Evolutionary conservation across 176 grass and related monocot genomes (phyloP).

Genomic region (Pontederia paniculata): DNA sequence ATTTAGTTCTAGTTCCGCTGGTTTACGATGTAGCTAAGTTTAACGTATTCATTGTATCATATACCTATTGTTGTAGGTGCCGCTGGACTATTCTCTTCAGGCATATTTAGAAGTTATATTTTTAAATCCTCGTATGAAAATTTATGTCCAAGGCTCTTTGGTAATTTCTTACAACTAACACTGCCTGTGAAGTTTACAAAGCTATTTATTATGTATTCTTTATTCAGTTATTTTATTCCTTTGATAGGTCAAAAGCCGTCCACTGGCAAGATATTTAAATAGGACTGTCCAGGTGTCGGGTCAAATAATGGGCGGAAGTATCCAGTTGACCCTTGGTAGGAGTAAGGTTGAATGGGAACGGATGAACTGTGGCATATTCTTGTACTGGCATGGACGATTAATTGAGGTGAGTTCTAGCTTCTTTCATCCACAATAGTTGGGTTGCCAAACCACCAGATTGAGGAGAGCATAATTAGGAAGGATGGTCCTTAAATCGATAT

Average conservation of each 20-base stretch:
- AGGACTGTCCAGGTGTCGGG: constrained; percentile 52
- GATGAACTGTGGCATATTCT: constrained; percentile 70
- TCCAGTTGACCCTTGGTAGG: constrained; percentile 57
- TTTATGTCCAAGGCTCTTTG: constrained; percentile 57
- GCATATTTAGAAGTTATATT: constrained; percentile 82
- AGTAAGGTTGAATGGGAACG: constrained; percentile 74
- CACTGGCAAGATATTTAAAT: constrained; percentile 64
- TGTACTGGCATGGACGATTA: constrained; percentile 83
- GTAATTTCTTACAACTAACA: constrained; percentile 30
- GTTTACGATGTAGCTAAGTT: no score
- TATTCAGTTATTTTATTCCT: constrained; percentile 12
- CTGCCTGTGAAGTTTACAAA: not conserved
- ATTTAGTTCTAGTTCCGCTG: no score
- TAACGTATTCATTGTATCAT: no score
- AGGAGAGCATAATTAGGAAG: no score
- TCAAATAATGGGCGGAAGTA: constrained; percentile 48
- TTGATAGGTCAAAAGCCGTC: constrained; percentile 56
- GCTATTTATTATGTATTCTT: constrained; percentile 1
- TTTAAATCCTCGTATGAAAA: constrained; percentile 76
- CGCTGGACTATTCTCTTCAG: constrained; percentile 77
- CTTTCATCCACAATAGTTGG: no score
- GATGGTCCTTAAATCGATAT: no score
- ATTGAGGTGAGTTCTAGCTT: constrained; percentile 46
- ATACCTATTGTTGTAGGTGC: constrained; percentile 39
- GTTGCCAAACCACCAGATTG: no score